Evolutionary conservation across 164 flowering plant species (phyloP).

Genomic region (Berberis vulgaris): DNA sequence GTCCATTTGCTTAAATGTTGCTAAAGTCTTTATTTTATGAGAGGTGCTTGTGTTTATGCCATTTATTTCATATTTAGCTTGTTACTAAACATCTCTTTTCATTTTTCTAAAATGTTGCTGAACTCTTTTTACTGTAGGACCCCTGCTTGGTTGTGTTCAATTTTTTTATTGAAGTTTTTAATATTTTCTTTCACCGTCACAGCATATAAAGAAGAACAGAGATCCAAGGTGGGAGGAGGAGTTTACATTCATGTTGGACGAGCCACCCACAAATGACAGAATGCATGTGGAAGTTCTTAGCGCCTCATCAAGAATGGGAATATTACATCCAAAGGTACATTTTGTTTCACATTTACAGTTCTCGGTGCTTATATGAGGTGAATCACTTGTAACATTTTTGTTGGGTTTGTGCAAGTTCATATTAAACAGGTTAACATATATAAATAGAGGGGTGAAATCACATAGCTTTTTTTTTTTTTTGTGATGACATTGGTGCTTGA

Average conservation of each 20-base stretch:
- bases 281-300: slow-evolving; percentile 71
- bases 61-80: no score
- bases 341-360: background rate
- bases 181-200: slow-evolving; percentile 4
- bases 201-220: slow-evolving; percentile 71
- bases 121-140: background rate
- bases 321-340: slow-evolving; percentile 72
- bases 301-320: slow-evolving; percentile 53
- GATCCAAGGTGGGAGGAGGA: slow-evolving; percentile 91
- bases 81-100: no score
- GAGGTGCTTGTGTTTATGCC: no score
- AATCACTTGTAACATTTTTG: background rate
- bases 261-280: slow-evolving; percentile 61
- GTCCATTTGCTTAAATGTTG: no score
- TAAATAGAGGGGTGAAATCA: no score
- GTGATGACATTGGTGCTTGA: no score
- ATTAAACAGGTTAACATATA: no score
- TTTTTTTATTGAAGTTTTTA: background rate
- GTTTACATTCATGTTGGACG: slow-evolving; percentile 55
- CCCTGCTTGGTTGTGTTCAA: background rate
- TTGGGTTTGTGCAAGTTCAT: no score
- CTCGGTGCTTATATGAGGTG: background rate
- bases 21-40: no score
- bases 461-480: no score
- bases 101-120: no score